Base-by-base conservation (phyloP, 768 basidiomycete genomes). In the Tephrocybe rancida region DNA sequence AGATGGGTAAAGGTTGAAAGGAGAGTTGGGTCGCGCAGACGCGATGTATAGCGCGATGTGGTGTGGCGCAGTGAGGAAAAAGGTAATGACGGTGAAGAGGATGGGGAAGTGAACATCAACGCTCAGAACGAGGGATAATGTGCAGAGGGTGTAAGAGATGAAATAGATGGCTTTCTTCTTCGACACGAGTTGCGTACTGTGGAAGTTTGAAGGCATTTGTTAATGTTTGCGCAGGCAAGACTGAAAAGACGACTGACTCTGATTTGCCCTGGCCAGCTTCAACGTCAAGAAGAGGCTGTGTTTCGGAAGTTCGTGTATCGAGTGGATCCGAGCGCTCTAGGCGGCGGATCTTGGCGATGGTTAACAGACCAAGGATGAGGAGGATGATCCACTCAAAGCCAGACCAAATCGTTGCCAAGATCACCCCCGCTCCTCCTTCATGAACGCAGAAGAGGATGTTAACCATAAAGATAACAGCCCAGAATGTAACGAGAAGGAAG, bases 371-470 rank as follows among this genome's bases (percentile, higher is more conserved):
- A 29, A 56, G 35, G 38, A 47, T 29, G 16, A 56, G 50, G 9
- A 51, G 45, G n/a, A 30, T 7, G 14, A 47, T 51, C 54, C 54
- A 45, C 21, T 55, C 54, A 14, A 55, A 26, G 16, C 48, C 54
- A 43, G 55, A 45, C 48, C 25, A 42, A 18, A 56, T 46, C 14
- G 49, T 56, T 48, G 54, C 16, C 24, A 45, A 9, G 3, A 50
- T 37, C 16, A 55, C 39, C 10, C 48, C 54, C 14, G 18, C 13
- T 14, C 42, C 29, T 35, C 43, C 34, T 41, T 35, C 26, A 18
- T 34, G 35, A 9, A 49, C 50, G 30, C 51, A 57, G 42, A 57
- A 57, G 19, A 48, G 46, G 16, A 57, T 48, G 42, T 57, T 48
- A 34, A 57, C 39, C 10, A 38, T 37, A 29, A 50, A 48, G 16